Evolutionary conservation across 1,284 basidiomycete species (phyloP), one percentile per base, ranked within the genome.

Genomic region (Xerocomus tenax): DNA sequence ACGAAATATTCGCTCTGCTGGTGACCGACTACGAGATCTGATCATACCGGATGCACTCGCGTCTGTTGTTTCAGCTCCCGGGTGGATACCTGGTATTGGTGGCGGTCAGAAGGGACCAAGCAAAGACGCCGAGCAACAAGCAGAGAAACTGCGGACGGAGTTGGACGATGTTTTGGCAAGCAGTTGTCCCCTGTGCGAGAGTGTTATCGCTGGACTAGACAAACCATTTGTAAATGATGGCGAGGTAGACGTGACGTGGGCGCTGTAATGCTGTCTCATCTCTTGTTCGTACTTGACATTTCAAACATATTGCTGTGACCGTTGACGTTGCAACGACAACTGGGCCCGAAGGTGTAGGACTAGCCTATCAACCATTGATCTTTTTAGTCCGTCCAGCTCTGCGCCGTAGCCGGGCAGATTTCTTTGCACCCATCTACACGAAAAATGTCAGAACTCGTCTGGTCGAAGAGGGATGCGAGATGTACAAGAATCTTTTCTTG

Each of bases 31-130:
- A 50, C 79, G 92, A 34, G 91, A 94, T 64, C 72, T 97, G 46
- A 94, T 98, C 60, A 73, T 95, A 5, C 93, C 94, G 10, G 93
- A 96, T 60, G 88, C 91, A 5, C 75, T 97, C 21, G 91, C 87
- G 21, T 75, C 77, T 36, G 71, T 84, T 23, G 80, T 88, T 47
- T 79, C 81, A 15, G 73, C 80, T 32, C 80, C 80, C 9, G 74
- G 74, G 43, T 84, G 82, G 81, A 81, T 85, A 59, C 77, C 79
- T 44, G 78, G 78, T 44, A 81, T 82, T 40, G 54, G 72, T 28
- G 74, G 72, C 23, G 69, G 72, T 51, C 72, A 67, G 57, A 71
- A 72, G 58, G 76, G 74, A 51, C 66, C 67, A 39, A 79, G 76
- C 56, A 72, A 71, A 53, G 79, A 82, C 52, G 71, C 71, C 53